Conservation (phyloP, 495 filamentous ascomycete genomes). For the Xylaria palmicola region DNA sequence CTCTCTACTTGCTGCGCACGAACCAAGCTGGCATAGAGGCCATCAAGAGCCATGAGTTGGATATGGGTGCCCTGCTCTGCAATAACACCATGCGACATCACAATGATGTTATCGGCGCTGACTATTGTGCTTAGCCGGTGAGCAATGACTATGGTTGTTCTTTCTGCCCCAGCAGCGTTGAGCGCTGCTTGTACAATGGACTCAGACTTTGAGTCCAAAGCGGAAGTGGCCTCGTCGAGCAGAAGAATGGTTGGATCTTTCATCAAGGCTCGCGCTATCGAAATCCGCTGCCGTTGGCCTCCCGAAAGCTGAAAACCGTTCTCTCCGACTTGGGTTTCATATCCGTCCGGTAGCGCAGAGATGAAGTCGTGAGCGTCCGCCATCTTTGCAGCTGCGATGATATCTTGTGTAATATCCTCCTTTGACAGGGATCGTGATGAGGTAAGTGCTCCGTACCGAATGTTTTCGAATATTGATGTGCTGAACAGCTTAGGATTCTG, state of each 20-base stretch:
- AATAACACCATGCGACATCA: constrained; percentile 59
- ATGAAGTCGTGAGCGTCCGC: constrained; percentile 46
- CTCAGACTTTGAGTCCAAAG: constrained; percentile 71
- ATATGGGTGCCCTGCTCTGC: constrained; percentile 69
- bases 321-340: constrained; percentile 57
- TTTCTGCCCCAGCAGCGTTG: constrained; percentile 61
- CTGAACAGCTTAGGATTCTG: constrained; percentile 62
- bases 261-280: constrained; percentile 68
- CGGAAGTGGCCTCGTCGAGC: constrained; percentile 79
- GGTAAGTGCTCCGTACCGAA: constrained; percentile 45
- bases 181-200: constrained; percentile 68
- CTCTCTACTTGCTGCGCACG: constrained; percentile 49
- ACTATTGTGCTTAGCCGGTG: constrained; percentile 71
- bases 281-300: constrained; percentile 64
- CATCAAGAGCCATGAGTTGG: constrained; percentile 54
- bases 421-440: constrained; percentile 39
- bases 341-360: constrained; percentile 46
- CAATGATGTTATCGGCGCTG: constrained; percentile 68
- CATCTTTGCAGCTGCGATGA: constrained; percentile 41
- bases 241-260: constrained; percentile 76
- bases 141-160: constrained; percentile 79
- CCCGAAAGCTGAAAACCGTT: constrained; percentile 50
- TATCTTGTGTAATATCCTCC: constrained; percentile 11
- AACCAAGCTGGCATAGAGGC: constrained; percentile 53
- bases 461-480: constrained; percentile 56